Base-by-base conservation (phyloP, 2,329 filamentous ascomycete species). In the Colletotrichum spinosum region DNA sequence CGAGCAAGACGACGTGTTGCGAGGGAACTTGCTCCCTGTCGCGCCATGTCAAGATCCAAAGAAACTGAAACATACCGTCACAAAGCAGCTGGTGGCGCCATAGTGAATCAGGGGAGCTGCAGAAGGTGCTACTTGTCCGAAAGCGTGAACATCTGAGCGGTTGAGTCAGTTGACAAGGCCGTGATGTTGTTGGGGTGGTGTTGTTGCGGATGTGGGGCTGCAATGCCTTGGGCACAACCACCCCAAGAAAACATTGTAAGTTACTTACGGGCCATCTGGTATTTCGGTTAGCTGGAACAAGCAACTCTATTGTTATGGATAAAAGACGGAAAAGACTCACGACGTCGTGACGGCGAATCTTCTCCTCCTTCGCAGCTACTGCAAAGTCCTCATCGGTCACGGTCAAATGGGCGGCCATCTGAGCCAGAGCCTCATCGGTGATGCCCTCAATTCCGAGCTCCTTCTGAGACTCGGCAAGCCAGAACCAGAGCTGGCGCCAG, bases 401-500 rank as follows among this genome's bases (percentile, higher is more conserved):
- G n/a, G 83, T 84, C 49, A 94, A 81, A 67, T 94, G 85, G n/a
- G 87, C 86, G 69, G 86, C 84, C 87, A 97, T 92, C 78, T 94
- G 86, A 65, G 89, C 85, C 56, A 97, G 82, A 8, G 94, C 94
- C 72, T 95, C 88, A 17, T 85, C 77, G 12, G 87, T 89, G 74
- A 97, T 94, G 49, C 80, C 75, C 8, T 86, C 81, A 51, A 97
- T 86, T 3, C 93, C 93, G 2, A 97, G 86, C 77, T 94, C 91
- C 76, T 89, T 90, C 82, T 97, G 91, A 9, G 86, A 84, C 82
- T 97, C 90, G 33, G 94, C 94, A 10, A 97, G 90, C 79, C 86
- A 89, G 49, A 95, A 82, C 94, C 94, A 97, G 15, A 97, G 87
- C 76, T 92, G 86, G 69, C 94, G 88, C 93, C 93, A 97, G 60